Base-by-base conservation (phyloP, 2,329 filamentous ascomycete species). In the Talaromyces sp. region DNA sequence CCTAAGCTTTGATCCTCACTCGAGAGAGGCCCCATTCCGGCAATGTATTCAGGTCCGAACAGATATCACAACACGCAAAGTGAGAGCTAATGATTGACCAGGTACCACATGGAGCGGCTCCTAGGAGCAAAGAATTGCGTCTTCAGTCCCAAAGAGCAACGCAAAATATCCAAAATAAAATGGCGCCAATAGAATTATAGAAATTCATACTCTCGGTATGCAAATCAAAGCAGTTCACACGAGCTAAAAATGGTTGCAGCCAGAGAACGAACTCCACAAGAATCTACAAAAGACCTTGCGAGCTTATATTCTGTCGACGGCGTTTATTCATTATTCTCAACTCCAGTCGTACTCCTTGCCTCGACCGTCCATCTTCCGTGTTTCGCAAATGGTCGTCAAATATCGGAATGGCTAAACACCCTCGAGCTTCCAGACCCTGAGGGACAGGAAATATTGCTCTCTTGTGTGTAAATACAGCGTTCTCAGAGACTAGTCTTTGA, bases 401-500 rank as follows among this genome's bases (percentile, higher is more conserved):
- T 27, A 29, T 52, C 49, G 26, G 24, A 4, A 9, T 52, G 24
- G 49, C 14, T n/a, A 4, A 10, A 19, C 27, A 52, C 49, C 11
- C 49, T 70, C 71, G 64, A 68, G 52, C 41, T 50, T 66, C 66
- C 68, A 73, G 63, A 62, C 63, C 62, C 69, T 62, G 60, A 58
- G 56, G 31, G 58, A 61, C 59, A 17, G 56, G 63, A 60, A 58
- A 65, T 62, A 65, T 65, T 78, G 86, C 84, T 88, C 86, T 93
- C 90, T 82, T 69, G 88, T 91, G 71, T 87, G 89, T 84, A 73
- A 35, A 80, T 83, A 89, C 91, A 90, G 84, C 88, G 85, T 88
- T 89, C 87, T 90, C 89, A 75, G 82, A 88, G 91, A 96, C 88
- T 86, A 80, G 90, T 95, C 92, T 97, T 96, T 96, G 89, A 89